These are phyloP conservation scores for Dipodascus geniculatus DNA, from an alignment of 805 yeast genomes.

Conservation along the genomic window DNA sequence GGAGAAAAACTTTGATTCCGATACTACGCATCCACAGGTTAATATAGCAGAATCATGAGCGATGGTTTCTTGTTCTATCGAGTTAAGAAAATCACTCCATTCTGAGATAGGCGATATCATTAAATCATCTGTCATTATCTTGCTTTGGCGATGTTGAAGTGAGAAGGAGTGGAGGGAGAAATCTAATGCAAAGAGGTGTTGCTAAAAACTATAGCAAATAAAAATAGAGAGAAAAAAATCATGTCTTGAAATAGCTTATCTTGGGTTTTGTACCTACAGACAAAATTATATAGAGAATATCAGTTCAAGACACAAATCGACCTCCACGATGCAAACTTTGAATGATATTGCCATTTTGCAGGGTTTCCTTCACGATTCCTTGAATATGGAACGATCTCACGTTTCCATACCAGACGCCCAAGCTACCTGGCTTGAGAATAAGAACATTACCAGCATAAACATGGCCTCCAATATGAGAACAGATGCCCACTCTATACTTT, in stretches of 20 bases:
- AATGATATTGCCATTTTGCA: conserved; percentile 38
- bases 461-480: conserved; percentile 81
- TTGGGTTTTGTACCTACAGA: background rate
- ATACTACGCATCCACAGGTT: conserved; percentile 13
- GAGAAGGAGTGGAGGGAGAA: background rate
- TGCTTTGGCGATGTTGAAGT: background rate
- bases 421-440: conserved; percentile 35
- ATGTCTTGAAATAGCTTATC: too few species aligned
- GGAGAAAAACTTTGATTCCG: conserved; percentile 4
- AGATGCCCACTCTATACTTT: conserved; percentile 34
- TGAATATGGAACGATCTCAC: conserved; percentile 57
- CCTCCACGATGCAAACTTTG: conserved; percentile 32
- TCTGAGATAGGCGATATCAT: conserved; percentile 1
- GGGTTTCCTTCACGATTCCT: conserved; percentile 47
- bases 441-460: conserved; percentile 76
- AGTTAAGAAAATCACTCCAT: conserved; percentile 8
- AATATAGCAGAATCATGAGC: conserved; percentile 7
- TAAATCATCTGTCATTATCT: background rate
- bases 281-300: background rate
- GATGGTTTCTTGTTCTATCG: conserved; percentile 9
- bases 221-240: too few species aligned
- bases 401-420: conserved; percentile 64
- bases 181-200: background rate
- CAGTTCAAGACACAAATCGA: background rate
- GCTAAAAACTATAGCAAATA: background rate